Conservation (phyloP, 164 flowering plant genomes). For the Vitis rotundifolia region DNA sequence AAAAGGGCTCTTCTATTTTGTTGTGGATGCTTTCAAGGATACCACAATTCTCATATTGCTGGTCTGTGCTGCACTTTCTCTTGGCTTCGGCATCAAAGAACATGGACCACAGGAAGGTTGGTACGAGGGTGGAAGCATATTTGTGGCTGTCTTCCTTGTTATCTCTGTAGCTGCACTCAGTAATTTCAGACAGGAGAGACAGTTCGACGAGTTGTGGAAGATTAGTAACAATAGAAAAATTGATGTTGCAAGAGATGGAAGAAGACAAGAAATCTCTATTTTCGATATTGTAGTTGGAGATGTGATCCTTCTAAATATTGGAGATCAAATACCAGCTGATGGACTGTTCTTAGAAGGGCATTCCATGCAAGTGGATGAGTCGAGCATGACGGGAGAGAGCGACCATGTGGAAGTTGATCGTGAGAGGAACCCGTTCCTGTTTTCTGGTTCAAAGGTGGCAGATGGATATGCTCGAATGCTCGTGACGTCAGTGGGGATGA, state of each 20-base stretch:
- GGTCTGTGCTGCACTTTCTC: slow-evolving; percentile 55
- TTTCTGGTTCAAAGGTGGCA: slow-evolving; percentile 65
- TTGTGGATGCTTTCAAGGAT: slow-evolving; percentile 54
- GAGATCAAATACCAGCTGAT: slow-evolving; percentile 77
- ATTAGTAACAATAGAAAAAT: slow-evolving; percentile 45
- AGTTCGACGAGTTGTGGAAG: slow-evolving; percentile 54
- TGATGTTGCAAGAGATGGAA: slow-evolving; percentile 40
- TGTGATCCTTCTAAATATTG: slow-evolving; percentile 52
- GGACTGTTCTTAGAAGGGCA: slow-evolving; percentile 62
- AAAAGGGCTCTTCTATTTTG: slow-evolving; percentile 41
- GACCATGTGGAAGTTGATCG: slow-evolving; percentile 53
- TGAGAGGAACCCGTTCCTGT: slow-evolving; percentile 46
- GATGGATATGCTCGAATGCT: slow-evolving; percentile 66
- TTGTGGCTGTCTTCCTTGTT: slow-evolving; percentile 54
- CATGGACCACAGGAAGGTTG: slow-evolving; percentile 57
- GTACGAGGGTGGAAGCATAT: slow-evolving; percentile 72
- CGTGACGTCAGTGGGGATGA: slow-evolving; percentile 63
- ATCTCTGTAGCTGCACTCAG: slow-evolving; percentile 46
- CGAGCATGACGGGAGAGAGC: slow-evolving; percentile 79
- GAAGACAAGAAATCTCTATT: slow-evolving; percentile 45
- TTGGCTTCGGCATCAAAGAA: slow-evolving; percentile 58
- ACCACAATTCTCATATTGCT: slow-evolving; percentile 50
- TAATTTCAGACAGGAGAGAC: slow-evolving; percentile 52
- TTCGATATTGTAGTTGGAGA: slow-evolving; percentile 73
- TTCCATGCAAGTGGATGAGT: slow-evolving; percentile 65